These are phyloP conservation scores for Ocimum tenuiflorum DNA, from an alignment of 257 asterid genomes.

Conservation along the genomic window DNA sequence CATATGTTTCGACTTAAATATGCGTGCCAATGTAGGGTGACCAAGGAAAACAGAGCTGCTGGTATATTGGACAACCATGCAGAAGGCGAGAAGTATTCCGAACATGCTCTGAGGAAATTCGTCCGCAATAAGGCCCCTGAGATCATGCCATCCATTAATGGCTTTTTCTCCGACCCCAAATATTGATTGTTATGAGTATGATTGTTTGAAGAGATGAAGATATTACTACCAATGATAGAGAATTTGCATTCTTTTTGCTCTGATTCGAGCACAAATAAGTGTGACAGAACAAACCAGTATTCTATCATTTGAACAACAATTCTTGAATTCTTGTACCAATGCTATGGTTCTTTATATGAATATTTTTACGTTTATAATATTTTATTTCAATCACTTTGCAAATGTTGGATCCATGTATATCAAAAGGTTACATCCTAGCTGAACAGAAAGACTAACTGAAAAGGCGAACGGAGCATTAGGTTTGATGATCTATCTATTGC, in stretches of 20 bases:
- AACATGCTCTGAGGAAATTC: conserved; percentile 60
- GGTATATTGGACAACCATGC: conserved; percentile 66
- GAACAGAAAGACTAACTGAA: not conserved
- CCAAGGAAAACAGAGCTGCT: conserved; percentile 72
- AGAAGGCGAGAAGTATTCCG: conserved; percentile 66
- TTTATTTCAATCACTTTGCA: not conserved
- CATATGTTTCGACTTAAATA: not conserved
- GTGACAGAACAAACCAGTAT: conserved; percentile 22
- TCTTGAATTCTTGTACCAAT: conserved; percentile 5
- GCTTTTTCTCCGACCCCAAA: conserved; percentile 58
- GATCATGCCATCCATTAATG: conserved; percentile 71
- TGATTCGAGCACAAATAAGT: conserved; percentile 24
- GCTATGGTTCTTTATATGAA: not conserved
- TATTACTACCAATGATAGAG: not conserved
- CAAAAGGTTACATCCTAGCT: not conserved
- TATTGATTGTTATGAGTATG: conserved; percentile 20
- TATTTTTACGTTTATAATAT: not conserved
- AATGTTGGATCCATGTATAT: not conserved
- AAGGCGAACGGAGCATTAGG: conserved; percentile 11
- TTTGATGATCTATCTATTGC: conserved; percentile 24
- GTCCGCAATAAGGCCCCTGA: conserved; percentile 59
- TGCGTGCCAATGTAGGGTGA: conserved; percentile 42
- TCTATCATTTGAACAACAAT: not conserved
- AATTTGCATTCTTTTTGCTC: conserved; percentile 19
- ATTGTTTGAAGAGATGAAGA: not conserved